Percentiles rank a stretch among this genome's conserved stretches.
These are phyloP conservation scores for Sugiyamaella marilandica DNA, from an alignment of 805 yeast genomes.

Conservation along the genomic window DNA sequence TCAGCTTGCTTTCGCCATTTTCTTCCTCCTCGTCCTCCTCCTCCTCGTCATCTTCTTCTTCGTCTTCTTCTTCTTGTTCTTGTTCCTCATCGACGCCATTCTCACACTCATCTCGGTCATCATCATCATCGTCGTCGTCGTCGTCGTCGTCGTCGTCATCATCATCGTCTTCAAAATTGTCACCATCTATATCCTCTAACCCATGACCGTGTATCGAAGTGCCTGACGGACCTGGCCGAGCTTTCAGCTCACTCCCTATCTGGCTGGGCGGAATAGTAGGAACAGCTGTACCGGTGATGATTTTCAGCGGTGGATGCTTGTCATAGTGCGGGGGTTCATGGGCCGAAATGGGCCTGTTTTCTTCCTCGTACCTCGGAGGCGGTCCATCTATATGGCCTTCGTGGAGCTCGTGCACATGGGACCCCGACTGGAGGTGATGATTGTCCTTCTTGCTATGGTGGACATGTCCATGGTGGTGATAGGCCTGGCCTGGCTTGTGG, in stretches of 20 bases:
- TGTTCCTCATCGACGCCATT: background rate
- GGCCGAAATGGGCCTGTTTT: background rate
- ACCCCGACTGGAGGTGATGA: conserved; percentile 16
- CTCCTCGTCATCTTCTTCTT: background rate
- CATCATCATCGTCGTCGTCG: conserved; percentile 1
- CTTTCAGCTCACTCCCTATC: background rate
- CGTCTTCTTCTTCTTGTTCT: conserved; percentile 6
- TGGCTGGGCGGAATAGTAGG: background rate
- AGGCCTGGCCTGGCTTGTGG: background rate
- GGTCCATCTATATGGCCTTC: conserved; percentile 7
- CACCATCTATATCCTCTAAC: background rate
- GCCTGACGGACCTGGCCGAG: background rate
- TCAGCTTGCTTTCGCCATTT: conserved; percentile 13
- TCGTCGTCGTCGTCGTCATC: background rate
- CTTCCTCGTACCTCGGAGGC: conserved; percentile 18
- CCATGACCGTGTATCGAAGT: background rate
- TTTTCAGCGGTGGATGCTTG: background rate
- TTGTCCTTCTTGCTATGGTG: conserved; percentile 18
- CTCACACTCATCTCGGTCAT: no score
- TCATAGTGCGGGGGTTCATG: background rate
- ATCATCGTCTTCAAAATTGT: background rate
- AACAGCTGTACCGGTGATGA: background rate
- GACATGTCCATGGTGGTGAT: conserved; percentile 1
- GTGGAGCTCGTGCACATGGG: conserved; percentile 11
- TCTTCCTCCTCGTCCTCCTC: conserved; percentile 8